Conservation (phyloP, 495 filamentous ascomycete genomes). For the Penicillium turbatum region DNA sequence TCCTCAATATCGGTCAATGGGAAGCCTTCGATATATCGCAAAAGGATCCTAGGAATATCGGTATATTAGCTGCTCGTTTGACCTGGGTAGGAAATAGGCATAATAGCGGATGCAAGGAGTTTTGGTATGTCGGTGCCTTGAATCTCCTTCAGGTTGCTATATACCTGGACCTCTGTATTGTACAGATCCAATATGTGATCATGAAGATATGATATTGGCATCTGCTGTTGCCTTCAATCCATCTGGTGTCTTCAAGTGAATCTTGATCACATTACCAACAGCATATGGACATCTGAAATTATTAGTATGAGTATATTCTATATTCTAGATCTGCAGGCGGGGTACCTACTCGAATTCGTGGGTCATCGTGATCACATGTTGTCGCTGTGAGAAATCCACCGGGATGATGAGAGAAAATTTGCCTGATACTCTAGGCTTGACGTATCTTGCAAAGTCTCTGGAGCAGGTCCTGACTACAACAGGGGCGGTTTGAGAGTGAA, state of each 20-base stretch:
- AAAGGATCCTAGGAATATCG: conserved; percentile 16
- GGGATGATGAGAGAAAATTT: too few species aligned
- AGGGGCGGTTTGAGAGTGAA: too few species aligned
- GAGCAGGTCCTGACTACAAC: too few species aligned
- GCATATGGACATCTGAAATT: conserved; percentile 16
- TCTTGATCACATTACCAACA: conserved; percentile 9
- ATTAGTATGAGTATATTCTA: neutral
- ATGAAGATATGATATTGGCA: conserved; percentile 7
- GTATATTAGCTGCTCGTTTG: conserved; percentile 8
- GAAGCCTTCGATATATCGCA: conserved; percentile 26
- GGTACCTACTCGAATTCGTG: too few species aligned
- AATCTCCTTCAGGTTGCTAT: conserved; percentile 14
- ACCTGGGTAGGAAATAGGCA: neutral
- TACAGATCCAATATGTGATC: conserved; percentile 10
- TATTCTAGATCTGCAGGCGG: too few species aligned
- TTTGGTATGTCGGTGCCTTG: conserved; percentile 19
- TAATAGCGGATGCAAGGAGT: conserved; percentile 8
- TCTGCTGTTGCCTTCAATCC: neutral
- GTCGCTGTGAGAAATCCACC: too few species aligned
- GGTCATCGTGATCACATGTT: too few species aligned
- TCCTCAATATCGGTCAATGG: conserved; percentile 19
- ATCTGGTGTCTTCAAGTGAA: neutral
- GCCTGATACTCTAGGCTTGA: too few species aligned
- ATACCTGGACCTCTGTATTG: conserved; percentile 15
- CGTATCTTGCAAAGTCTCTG: too few species aligned